These are phyloP conservation scores for Phytophthora ohioensis DNA, from an alignment of 352 stramenopile genomes.

Conservation along the genomic window DNA sequence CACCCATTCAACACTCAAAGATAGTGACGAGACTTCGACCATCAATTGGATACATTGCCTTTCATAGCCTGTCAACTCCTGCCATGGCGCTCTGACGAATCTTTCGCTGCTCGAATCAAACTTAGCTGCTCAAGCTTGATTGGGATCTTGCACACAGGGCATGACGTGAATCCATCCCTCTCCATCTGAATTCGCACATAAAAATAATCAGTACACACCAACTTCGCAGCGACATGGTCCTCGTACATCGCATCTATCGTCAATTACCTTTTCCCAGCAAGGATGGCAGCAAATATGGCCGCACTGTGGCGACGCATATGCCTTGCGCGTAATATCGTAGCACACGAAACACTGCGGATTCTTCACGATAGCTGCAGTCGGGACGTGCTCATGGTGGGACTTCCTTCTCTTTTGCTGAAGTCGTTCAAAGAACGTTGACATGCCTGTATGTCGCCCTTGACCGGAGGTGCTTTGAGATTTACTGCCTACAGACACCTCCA, in stretches of 20 bases:
- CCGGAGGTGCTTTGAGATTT: conserved; percentile 7
- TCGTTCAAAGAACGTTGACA: conserved; percentile 68
- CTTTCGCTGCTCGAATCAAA: conserved; percentile 74
- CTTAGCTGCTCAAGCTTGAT: conserved; percentile 77
- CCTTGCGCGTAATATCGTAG: conserved; percentile 83
- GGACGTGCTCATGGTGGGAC: conserved; percentile 42
- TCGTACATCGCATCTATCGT: conserved; percentile 12
- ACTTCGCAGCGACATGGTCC: conserved; percentile 18
- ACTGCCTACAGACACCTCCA: conserved; percentile 36
- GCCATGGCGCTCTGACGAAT: conserved; percentile 21
- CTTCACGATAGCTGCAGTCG: conserved; percentile 64
- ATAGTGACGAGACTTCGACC: conserved; percentile 38
- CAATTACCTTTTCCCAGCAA: conserved; percentile 86
- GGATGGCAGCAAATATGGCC: conserved; percentile 86
- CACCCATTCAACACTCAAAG: conserved; percentile 23
- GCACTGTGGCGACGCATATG: conserved; percentile 74
- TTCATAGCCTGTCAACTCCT: conserved; percentile 19
- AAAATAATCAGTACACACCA: conserved; percentile 33
- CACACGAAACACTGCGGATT: conserved; percentile 88
- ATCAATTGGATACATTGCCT: conserved; percentile 18
- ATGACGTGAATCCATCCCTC: conserved; percentile 76
- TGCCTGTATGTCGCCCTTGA: conserved; percentile 21
- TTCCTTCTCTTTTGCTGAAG: conserved; percentile 76
- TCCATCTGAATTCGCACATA: conserved; percentile 61
- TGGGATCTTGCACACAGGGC: conserved; percentile 78